Evolutionary conservation across 2,329 filamentous ascomycete species (phyloP).

Genomic region (Pseudocercospora musae): DNA sequence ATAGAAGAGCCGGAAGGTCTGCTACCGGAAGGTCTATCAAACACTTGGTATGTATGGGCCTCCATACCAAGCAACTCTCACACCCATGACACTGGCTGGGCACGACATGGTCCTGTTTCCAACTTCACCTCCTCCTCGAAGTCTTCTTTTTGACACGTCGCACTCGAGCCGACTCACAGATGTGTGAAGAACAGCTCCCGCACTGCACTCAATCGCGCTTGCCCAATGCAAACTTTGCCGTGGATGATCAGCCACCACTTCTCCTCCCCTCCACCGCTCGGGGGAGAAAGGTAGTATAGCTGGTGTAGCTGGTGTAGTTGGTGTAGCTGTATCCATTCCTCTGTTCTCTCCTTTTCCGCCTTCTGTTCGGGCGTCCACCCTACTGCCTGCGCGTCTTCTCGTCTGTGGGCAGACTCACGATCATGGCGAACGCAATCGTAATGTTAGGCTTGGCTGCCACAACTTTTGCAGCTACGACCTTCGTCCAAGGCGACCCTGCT

Average conservation of each 20-base stretch:
- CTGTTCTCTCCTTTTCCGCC: not conserved
- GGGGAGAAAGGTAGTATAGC: not conserved
- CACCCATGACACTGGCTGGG: too few relatives aligned
- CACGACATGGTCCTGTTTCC: too few relatives aligned
- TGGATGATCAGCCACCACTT: not conserved
- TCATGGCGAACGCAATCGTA: not conserved
- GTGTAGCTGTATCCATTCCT: not conserved
- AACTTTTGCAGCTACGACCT: not conserved
- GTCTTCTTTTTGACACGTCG: too few relatives aligned
- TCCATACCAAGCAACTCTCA: too few relatives aligned
- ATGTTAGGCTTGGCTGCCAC: not conserved
- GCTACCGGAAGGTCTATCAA: too few relatives aligned
- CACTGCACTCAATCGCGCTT: not conserved
- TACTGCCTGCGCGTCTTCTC: not conserved
- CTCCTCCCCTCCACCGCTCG: not conserved
- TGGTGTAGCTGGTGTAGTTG: too few relatives aligned
- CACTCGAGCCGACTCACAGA: too few relatives aligned
- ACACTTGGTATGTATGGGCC: too few relatives aligned
- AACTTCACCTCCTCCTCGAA: too few relatives aligned
- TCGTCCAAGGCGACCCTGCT: conserved; percentile 9
- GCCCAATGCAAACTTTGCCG: not conserved
- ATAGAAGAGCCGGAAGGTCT: too few relatives aligned
- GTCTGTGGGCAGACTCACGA: not conserved
- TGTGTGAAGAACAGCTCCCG: too few relatives aligned
- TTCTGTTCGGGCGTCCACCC: not conserved